Percentiles rank a stretch among this genome's conserved stretches.
Evolutionary conservation across 2,329 filamentous ascomycete species (phyloP).

Genomic region (Cryphonectria carpinicola): DNA sequence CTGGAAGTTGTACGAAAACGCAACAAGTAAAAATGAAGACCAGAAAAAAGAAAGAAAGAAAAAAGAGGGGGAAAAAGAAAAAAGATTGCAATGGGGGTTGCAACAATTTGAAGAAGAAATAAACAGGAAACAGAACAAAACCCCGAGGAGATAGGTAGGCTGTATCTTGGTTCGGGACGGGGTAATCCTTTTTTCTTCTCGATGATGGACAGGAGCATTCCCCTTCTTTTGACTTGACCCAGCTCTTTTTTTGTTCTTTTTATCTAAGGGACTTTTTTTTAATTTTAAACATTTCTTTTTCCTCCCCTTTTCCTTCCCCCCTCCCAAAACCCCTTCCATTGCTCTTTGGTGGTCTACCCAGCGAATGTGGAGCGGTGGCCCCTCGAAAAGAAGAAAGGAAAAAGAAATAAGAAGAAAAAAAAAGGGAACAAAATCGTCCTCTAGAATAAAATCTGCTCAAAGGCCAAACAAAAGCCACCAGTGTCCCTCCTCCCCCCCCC

Average conservation of each 20-base stretch:
- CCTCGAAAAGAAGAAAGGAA: background rate
- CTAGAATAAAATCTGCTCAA: background rate
- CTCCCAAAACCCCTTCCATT: background rate
- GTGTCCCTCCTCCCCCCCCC: too few species aligned
- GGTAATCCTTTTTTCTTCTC: background rate
- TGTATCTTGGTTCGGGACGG: background rate
- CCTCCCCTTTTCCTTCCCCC: background rate
- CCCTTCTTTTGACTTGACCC: background rate
- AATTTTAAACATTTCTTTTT: background rate
- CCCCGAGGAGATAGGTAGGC: background rate
- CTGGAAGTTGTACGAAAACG: background rate
- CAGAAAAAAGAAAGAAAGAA: background rate
- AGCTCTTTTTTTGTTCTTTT: background rate
- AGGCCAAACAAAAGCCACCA: background rate
- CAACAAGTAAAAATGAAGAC: background rate
- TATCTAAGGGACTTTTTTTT: slow-evolving; percentile 17
- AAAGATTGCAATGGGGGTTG: background rate
- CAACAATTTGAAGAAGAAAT: slow-evolving; percentile 1
- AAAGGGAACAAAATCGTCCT: background rate
- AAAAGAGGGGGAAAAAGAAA: too few species aligned
- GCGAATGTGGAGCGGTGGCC: background rate
- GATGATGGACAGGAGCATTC: background rate
- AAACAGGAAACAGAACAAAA: too few species aligned
- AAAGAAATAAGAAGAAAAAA: background rate
- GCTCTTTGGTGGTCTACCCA: slow-evolving; percentile 2